A percentile compares a stretch with the other conserved stretches of the same genome.
Conservation (phyloP, 306 rosid species). For the Canavalia ensiformis region DNA sequence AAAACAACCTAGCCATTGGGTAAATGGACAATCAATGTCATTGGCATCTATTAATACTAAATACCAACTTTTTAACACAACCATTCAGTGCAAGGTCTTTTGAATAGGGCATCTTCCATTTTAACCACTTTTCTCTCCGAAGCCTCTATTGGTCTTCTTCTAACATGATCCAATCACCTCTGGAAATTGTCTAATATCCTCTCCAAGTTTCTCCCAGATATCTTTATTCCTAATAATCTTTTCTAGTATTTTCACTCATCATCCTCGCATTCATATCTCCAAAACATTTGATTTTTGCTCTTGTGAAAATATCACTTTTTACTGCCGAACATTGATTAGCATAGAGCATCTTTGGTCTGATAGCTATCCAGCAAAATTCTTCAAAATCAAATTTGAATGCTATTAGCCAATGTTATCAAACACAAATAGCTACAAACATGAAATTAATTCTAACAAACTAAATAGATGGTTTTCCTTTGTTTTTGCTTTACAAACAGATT, state of each 20-base stretch:
- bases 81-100: neutral
- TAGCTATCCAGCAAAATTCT: neutral
- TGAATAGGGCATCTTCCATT: conserved; percentile 25
- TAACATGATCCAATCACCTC: neutral
- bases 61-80: conserved; percentile 25
- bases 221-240: neutral
- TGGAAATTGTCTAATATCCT: conserved; percentile 11
- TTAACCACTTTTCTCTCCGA: conserved; percentile 6
- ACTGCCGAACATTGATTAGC: conserved; percentile 25
- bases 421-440: too few species aligned
- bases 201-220: conserved; percentile 24
- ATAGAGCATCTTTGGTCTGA: neutral
- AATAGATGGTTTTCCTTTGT: too few species aligned
- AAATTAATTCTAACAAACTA: too few species aligned
- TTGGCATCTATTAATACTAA: conserved; percentile 17
- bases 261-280: conserved; percentile 7
- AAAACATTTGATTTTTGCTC: neutral
- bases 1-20: conserved; percentile 15
- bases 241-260: conserved; percentile 16
- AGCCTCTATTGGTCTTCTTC: conserved; percentile 26
- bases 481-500: too few species aligned
- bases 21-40: conserved; percentile 14
- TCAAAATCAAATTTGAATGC: too few species aligned
- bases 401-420: too few species aligned
- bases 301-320: neutral